phyloP scores from a whole-genome alignment of 805 yeast genomes.

The Saccharomycopsis guyanensis region DNA sequence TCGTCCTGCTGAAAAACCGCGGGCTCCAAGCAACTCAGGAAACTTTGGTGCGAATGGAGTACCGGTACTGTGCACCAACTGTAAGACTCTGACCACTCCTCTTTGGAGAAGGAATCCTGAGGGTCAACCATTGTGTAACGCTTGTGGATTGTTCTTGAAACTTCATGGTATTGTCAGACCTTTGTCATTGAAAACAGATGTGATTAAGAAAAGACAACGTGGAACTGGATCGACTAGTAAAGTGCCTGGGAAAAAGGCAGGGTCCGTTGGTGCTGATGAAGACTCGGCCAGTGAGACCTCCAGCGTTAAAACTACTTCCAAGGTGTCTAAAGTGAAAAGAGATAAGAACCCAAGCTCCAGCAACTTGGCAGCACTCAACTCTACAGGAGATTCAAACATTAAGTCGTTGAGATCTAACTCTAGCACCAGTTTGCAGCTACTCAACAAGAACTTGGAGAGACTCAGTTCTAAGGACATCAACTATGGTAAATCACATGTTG shows the following conservation, averaged over 20 bases:
- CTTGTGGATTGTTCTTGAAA: conserved; percentile 89
- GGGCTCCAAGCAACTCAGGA: not conserved
- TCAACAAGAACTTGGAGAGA: conserved; percentile 9
- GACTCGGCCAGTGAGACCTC: not conserved
- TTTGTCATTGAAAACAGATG: conserved; percentile 81
- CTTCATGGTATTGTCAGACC: conserved; percentile 96
- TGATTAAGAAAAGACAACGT: conserved; percentile 85
- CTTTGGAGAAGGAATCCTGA: conserved; percentile 90
- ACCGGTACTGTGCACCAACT: conserved; percentile 65
- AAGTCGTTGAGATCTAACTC: conserved; percentile 7
- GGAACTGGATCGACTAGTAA: conserved; percentile 23
- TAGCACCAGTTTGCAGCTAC: conserved; percentile 1
- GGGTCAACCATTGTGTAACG: conserved; percentile 90
- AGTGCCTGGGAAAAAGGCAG: not conserved
- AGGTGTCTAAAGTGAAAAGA: conserved; percentile 11
- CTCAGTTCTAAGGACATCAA: conserved; percentile 3
- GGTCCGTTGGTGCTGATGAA: not conserved
- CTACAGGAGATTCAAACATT: not conserved
- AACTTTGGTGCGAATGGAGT: conserved; percentile 16
- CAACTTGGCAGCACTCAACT: not conserved
- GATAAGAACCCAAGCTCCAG: conserved; percentile 3
- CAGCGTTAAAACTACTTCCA: conserved; percentile 4
- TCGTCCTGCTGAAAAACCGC: not conserved
- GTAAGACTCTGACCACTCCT: conserved; percentile 89
- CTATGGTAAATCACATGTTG: not conserved